Evolutionary conservation across 108 stramenopile species (phyloP).

Genomic region (Nannochloropsis gaditana): DNA sequence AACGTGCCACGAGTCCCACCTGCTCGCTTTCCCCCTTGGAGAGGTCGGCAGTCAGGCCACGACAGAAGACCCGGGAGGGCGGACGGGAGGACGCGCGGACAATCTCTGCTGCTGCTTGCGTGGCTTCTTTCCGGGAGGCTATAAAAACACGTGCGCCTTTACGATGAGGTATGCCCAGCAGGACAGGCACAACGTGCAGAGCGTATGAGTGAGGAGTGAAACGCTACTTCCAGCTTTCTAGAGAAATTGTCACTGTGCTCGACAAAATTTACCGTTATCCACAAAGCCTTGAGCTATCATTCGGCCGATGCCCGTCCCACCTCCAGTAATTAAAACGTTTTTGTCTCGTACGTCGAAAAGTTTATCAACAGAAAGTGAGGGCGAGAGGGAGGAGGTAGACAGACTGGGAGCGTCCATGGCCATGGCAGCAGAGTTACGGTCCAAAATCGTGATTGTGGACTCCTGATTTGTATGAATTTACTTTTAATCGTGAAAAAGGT

Average conservation of each 20-base stretch:
- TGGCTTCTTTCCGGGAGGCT: conserved; percentile 16
- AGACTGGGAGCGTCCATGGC: neutral
- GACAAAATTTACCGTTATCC: neutral
- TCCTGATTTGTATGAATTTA: too few species aligned
- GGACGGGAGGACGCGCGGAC: neutral
- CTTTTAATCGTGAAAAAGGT: too few species aligned
- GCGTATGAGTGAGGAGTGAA: too few species aligned
- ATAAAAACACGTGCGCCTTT: neutral
- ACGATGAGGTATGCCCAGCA: neutral
- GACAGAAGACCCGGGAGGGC: neutral
- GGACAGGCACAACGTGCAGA: too few species aligned
- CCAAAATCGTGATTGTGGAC: too few species aligned
- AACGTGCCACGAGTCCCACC: neutral
- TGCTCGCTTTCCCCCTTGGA: neutral
- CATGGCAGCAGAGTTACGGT: too few species aligned
- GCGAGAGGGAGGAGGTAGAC: neutral
- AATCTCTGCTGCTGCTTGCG: neutral
- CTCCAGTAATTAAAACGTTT: neutral
- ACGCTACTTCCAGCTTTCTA: too few species aligned
- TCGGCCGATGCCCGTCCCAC: conserved; percentile 11
- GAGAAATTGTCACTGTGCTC: too few species aligned
- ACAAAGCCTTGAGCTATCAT: neutral
- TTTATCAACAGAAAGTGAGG: conserved; percentile 8
- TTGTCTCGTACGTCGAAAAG: neutral
- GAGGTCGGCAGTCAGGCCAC: neutral